Evolutionary conservation across 345 rosid genomes (phyloP).

Genomic region (Viola odorata): DNA sequence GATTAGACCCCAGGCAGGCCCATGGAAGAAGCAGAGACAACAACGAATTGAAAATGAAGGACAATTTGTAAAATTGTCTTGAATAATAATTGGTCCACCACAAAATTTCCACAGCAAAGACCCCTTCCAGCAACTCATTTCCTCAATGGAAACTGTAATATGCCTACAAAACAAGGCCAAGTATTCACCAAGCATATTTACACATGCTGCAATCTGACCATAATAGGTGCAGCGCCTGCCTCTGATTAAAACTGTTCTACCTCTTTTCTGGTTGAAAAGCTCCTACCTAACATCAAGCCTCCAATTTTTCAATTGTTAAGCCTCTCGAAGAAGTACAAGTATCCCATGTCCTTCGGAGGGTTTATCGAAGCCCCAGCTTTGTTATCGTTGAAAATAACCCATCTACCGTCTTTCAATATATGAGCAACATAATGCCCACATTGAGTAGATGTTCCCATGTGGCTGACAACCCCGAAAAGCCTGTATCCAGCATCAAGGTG

Average conservation of each 20-base stretch:
- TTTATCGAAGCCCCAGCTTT: slow-evolving; percentile 82
- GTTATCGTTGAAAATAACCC: slow-evolving; percentile 87
- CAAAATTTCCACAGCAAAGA: too few species aligned
- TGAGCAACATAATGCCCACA: slow-evolving; percentile 98
- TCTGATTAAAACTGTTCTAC: too few species aligned
- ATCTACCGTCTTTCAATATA: slow-evolving; percentile 72
- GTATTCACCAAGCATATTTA: too few species aligned
- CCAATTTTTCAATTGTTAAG: slow-evolving; percentile 35
- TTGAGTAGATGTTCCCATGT: slow-evolving; percentile 90
- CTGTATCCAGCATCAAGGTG: slow-evolving; percentile 55
- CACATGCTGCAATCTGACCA: too few species aligned
- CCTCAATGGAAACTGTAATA: too few species aligned
- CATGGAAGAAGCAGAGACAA: too few species aligned
- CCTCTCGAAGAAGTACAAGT: slow-evolving; percentile 91
- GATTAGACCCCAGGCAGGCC: background rate
- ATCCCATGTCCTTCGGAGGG: slow-evolving; percentile 98
- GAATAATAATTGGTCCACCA: slow-evolving; percentile 9
- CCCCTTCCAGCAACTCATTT: too few species aligned
- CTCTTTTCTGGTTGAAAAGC: background rate
- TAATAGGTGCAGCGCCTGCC: too few species aligned
- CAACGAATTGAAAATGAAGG: too few species aligned
- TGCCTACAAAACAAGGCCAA: too few species aligned
- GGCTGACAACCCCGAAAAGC: slow-evolving; percentile 88
- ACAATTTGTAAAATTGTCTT: too few species aligned
- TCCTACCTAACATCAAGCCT: background rate